These are phyloP conservation scores for Inga oerstediana DNA, from an alignment of 306 rosid species.

Conservation along the genomic window DNA sequence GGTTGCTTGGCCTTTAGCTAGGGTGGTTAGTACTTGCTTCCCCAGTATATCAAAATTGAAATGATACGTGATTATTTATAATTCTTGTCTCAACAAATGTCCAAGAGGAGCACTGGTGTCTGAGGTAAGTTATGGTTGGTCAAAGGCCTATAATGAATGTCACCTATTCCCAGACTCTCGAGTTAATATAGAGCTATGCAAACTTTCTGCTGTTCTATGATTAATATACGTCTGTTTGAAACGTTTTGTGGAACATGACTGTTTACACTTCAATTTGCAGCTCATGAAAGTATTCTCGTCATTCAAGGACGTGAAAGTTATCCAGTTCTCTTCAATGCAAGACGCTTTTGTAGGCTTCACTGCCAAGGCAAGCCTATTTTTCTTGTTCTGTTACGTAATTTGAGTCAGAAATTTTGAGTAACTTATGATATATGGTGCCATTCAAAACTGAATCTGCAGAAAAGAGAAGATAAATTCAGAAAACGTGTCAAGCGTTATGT, in stretches of 20 bases:
- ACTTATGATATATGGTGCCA: constrained; percentile 26
- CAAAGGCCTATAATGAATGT: not conserved
- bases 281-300: constrained; percentile 66
- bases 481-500: constrained; percentile 71
- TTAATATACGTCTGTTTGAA: constrained; percentile 5
- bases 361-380: constrained; percentile 61
- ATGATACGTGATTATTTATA: not conserved
- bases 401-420: not conserved
- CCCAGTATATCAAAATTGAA: not conserved
- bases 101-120: too few species aligned
- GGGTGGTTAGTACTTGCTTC: not conserved
- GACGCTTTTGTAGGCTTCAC: constrained; percentile 74
- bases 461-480: constrained; percentile 72
- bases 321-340: constrained; percentile 91
- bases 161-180: not conserved
- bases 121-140: not conserved
- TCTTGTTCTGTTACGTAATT: not conserved
- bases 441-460: constrained; percentile 44
- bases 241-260: constrained; percentile 1
- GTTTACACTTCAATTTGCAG: constrained; percentile 53
- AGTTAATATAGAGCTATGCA: not conserved
- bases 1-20: not conserved
- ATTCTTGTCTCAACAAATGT: not conserved
- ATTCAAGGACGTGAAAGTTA: constrained; percentile 84
- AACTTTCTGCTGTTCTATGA: not conserved